Evolutionary conservation across 2,329 filamentous ascomycete species (phyloP).

Genomic region (Claviceps sp.): DNA sequence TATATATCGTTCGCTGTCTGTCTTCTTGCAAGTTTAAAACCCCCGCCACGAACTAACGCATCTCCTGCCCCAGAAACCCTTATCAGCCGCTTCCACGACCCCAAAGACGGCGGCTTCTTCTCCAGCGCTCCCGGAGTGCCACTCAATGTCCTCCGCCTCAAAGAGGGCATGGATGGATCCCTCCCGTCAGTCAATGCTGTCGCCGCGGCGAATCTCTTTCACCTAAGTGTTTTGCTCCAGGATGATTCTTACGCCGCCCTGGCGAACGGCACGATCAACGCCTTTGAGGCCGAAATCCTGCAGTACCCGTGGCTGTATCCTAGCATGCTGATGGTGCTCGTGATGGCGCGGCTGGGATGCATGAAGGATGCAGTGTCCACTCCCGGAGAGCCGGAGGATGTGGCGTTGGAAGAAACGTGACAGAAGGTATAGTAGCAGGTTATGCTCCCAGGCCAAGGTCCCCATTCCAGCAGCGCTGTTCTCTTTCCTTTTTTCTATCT

Average conservation of each 20-base stretch:
- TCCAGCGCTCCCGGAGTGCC: conserved; percentile 49
- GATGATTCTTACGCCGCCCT: conserved; percentile 49
- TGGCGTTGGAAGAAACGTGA: too few species aligned
- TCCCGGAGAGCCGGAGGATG: too few species aligned
- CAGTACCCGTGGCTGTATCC: conserved; percentile 91
- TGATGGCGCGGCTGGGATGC: conserved; percentile 55
- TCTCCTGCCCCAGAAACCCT: conserved; percentile 43
- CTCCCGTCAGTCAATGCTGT: conserved; percentile 84
- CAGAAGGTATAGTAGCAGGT: too few species aligned
- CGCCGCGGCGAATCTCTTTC: conserved; percentile 76
- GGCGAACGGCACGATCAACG: conserved; percentile 62
- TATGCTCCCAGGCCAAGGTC: too few species aligned
- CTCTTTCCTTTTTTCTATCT: too few species aligned
- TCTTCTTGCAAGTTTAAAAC: too few species aligned
- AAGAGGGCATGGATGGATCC: conserved; percentile 89
- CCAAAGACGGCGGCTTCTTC: conserved; percentile 55
- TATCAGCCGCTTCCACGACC: conserved; percentile 65
- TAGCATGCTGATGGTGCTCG: conserved; percentile 62
- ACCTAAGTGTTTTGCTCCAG: conserved; percentile 56
- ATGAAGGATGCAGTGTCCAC: too few species aligned
- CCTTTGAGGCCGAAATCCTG: conserved; percentile 82
- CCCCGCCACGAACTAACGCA: conserved; percentile 4
- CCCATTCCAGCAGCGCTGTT: too few species aligned
- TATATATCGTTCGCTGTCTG: too few species aligned
- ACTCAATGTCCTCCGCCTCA: conserved; percentile 71